Evolutionary conservation across 78 protist genomes (phyloP).

Genomic region (Isochrysis galbana): DNA sequence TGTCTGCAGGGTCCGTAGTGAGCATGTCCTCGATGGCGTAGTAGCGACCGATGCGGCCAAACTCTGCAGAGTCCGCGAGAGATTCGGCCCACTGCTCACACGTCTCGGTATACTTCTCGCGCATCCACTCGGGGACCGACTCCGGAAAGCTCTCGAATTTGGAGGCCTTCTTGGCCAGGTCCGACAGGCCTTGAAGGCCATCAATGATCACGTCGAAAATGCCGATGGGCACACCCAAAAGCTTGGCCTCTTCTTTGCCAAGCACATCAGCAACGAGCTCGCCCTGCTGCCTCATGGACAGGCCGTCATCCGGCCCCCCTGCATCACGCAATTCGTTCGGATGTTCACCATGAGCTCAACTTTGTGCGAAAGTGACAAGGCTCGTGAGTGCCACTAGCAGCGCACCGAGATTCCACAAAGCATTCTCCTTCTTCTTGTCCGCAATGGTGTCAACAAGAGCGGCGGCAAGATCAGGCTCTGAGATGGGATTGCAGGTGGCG

Average conservation of each 20-base stretch:
- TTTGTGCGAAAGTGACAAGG: no score
- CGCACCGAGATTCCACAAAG: background rate
- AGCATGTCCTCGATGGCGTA: conserved; percentile 38
- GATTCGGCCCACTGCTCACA: background rate
- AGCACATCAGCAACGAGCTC: conserved; percentile 8
- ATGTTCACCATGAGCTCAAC: no score
- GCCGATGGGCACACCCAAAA: conserved; percentile 7
- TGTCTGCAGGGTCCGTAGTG: background rate
- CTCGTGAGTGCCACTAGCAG: no score
- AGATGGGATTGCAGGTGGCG: conserved; percentile 25
- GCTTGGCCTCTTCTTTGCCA: conserved; percentile 19
- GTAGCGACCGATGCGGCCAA: conserved; percentile 13
- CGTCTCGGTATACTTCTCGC: background rate
- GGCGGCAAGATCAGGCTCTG: conserved; percentile 28
- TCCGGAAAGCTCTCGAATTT: background rate
- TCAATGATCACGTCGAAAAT: conserved; percentile 28
- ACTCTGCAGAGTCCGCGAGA: conserved; percentile 11
- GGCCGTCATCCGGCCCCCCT: background rate
- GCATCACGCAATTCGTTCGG: background rate
- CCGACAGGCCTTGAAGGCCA: background rate
- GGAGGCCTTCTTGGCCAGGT: background rate
- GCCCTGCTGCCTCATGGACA: conserved; percentile 2
- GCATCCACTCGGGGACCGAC: background rate
- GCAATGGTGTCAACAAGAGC: background rate
- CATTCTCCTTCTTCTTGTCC: background rate